Evolutionary conservation across 495 filamentous ascomycete species (phyloP).

Genomic region (Penicillium cosmopolitanum): DNA sequence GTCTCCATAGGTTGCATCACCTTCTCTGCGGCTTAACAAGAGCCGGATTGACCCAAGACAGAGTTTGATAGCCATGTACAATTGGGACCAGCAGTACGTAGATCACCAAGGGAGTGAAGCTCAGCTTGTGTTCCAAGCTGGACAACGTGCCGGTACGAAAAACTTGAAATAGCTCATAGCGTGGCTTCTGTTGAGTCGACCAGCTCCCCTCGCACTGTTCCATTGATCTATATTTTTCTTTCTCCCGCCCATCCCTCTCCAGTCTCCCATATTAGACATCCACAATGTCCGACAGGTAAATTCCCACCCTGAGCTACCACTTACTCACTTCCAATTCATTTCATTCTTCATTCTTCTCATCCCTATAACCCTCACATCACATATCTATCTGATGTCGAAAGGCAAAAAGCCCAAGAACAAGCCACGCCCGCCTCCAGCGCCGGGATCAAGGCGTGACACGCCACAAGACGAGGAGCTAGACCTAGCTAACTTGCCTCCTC

Average conservation of each 20-base stretch:
- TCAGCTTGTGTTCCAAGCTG: constrained; percentile 5
- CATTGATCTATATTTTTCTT: constrained; percentile 6
- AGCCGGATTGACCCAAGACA: constrained; percentile 8
- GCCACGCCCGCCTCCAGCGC: constrained; percentile 16
- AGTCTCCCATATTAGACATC: constrained; percentile 2
- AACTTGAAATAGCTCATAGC: constrained; percentile 18
- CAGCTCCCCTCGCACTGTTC: constrained; percentile 3
- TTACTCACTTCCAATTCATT: constrained; percentile 12
- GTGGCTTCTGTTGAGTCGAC: constrained; percentile 9
- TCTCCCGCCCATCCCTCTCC: constrained; percentile 1
- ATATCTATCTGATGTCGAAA: constrained; percentile 12
- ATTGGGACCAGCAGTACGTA: constrained; percentile 12
- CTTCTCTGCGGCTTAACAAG: constrained; percentile 21
- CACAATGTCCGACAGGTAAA: constrained; percentile 23
- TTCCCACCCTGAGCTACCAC: constrained; percentile 1
- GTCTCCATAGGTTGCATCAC: constrained; percentile 22
- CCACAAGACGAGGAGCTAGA: constrained; percentile 1
- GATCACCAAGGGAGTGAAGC: constrained; percentile 12
- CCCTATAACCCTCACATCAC: constrained; percentile 3
- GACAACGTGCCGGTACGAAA: not conserved
- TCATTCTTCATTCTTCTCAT: not conserved
- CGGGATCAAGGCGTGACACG: constrained; percentile 6
- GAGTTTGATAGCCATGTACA: constrained; percentile 5
- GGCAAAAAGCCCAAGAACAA: constrained; percentile 21
- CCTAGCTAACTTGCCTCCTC: constrained; percentile 18